Percentiles rank a stretch among this genome's conserved stretches.
These are phyloP conservation scores for Chaetomiaceae sp. DNA, from an alignment of 2,329 filamentous ascomycete species.

Conservation along the genomic window DNA sequence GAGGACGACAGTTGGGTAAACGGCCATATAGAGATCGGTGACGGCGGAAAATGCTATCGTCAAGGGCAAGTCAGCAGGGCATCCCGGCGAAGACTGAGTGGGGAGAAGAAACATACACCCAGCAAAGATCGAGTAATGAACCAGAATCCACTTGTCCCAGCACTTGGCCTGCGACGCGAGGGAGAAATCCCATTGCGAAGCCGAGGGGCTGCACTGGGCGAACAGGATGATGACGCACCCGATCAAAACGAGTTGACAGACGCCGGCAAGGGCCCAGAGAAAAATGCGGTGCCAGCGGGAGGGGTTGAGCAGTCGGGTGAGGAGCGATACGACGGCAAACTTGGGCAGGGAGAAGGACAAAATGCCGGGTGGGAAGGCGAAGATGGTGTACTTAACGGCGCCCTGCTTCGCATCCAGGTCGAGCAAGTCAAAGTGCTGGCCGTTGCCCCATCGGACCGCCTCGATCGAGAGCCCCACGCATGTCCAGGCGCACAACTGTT, in stretches of 20 bases:
- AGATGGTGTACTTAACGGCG: conserved; percentile 33
- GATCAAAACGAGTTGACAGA: conserved; percentile 31
- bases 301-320: conserved; percentile 38
- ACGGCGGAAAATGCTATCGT: conserved; percentile 32
- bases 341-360: conserved; percentile 40
- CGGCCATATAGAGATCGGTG: conserved; percentile 39
- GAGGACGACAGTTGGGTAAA: conserved; percentile 38
- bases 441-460: conserved; percentile 36
- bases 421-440: conserved; percentile 35
- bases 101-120: not conserved
- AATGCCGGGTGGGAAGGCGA: conserved; percentile 36
- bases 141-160: conserved; percentile 33
- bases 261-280: conserved; percentile 35
- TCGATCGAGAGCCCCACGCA: conserved; percentile 25
- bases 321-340: conserved; percentile 37
- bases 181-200: conserved; percentile 37
- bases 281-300: not conserved
- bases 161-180: conserved; percentile 29
- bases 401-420: conserved; percentile 27
- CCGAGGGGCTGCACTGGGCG: conserved; percentile 38
- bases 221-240: conserved; percentile 39
- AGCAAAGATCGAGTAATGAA: conserved; percentile 35
- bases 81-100: too few relatives aligned
- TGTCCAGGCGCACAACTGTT: conserved; percentile 31
- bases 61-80: conserved; percentile 13